These are phyloP conservation scores for Backusella macrospora DNA, from an alignment of 192 early-diverging fungal genomes.

Conservation along the genomic window DNA sequence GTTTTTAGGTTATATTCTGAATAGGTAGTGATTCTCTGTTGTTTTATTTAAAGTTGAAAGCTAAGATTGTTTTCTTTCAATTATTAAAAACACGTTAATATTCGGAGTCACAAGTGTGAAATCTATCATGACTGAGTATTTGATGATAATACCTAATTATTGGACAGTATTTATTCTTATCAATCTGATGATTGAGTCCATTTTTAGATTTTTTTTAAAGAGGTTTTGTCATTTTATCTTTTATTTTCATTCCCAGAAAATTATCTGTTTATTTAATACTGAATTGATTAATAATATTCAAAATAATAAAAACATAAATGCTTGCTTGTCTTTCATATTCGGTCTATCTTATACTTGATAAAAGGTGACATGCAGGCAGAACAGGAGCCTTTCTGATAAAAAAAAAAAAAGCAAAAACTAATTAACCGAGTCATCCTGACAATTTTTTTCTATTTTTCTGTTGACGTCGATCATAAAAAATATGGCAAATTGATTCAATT, in stretches of 20 bases:
- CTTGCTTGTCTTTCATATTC: neutral
- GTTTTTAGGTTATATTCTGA: neutral
- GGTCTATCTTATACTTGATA: neutral
- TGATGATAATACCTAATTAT: no score
- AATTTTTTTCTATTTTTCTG: conserved; percentile 6
- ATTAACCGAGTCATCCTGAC: conserved; percentile 1
- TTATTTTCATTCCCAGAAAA: neutral
- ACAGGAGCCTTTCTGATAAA: neutral
- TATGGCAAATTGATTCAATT: neutral
- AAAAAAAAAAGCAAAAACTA: neutral
- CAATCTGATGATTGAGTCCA: neutral
- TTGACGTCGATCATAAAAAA: neutral
- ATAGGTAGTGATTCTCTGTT: neutral
- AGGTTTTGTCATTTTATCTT: neutral
- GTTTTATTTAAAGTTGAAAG: neutral
- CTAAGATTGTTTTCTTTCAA: neutral
- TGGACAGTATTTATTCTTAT: neutral
- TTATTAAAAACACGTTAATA: neutral
- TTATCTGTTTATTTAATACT: neutral
- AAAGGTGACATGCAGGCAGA: neutral
- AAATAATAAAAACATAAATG: neutral
- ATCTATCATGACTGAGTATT: neutral
- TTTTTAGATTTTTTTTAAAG: neutral
- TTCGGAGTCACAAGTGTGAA: neutral
- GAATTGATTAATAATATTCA: neutral